phyloP scores from a whole-genome alignment of 805 yeast species.

The Candida ponderosae region DNA sequence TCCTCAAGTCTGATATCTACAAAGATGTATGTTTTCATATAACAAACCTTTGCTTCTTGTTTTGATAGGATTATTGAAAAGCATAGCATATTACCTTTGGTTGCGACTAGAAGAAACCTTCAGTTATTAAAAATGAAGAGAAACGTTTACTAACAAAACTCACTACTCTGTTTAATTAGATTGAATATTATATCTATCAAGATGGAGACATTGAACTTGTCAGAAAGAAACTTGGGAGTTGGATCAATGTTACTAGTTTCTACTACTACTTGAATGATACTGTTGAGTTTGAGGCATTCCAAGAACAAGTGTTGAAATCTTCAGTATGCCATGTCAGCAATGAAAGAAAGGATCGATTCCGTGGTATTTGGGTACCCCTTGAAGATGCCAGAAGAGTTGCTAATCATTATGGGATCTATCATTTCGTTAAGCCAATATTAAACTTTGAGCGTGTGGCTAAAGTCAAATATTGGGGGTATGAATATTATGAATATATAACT shows the following conservation, averaged over 20 bases:
- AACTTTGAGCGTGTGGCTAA: slow-evolving; percentile 18
- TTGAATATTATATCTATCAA: slow-evolving; percentile 7
- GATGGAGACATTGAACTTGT: slow-evolving; percentile 2
- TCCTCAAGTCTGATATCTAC: too few relatives aligned
- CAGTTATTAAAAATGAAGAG: too few relatives aligned
- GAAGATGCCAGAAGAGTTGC: slow-evolving; percentile 17
- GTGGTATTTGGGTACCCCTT: slow-evolving; percentile 18
- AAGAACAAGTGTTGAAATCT: slow-evolving; percentile 1
- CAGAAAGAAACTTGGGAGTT: slow-evolving; percentile 15
- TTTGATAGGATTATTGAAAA: too few relatives aligned
- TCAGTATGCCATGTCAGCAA: background rate
- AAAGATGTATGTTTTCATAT: too few relatives aligned
- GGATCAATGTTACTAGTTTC: slow-evolving; percentile 14
- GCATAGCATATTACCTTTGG: too few relatives aligned
- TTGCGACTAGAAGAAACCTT: too few relatives aligned
- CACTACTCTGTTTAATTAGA: too few relatives aligned
- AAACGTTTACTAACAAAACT: too few relatives aligned
- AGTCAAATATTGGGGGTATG: slow-evolving; percentile 15
- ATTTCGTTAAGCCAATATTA: slow-evolving; percentile 13
- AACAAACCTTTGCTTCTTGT: too few relatives aligned
- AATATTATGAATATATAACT: slow-evolving; percentile 19
- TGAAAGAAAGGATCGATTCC: slow-evolving; percentile 1
- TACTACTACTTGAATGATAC: background rate
- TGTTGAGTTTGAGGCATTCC: slow-evolving; percentile 1
- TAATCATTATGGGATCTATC: slow-evolving; percentile 6